Base-by-base conservation (phyloP, 352 stramenopile species). In the Globisporangium carolinianum region DNA sequence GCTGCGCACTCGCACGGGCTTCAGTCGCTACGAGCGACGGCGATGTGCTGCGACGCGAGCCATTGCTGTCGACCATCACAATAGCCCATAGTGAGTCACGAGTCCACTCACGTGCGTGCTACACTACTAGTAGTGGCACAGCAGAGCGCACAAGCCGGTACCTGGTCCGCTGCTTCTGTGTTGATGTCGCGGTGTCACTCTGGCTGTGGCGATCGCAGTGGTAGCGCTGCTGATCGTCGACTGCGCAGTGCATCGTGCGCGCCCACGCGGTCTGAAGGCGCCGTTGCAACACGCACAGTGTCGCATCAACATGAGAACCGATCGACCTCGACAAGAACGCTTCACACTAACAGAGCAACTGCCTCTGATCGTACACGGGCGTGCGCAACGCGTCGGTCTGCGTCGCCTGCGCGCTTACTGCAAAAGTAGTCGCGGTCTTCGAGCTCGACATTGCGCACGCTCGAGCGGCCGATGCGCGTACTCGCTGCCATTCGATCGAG, bases 231-330 rank as follows among this genome's bases (percentile, higher is more conserved):
- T 65, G 58, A 45, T 84, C 67, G 12, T 70, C 60, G 6, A 70
- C 49, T 6, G 76, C 74, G 36, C 75, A 86, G 53, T 87, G 77
- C n/a, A 76, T 60, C 37, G 77, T 55, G 32, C 71, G 65, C 42
- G 67, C 70, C 47, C 66, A 64, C 17, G 58, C 62, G 8, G 67
- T 73, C 78, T 88, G 17, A 59, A 32, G 62, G 14, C 51, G 24
- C 47, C 1, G 50, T 8, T 2, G n/a, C 12, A 5, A 42, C 14
- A 56, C 11, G 15, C 47, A 53, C 8, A 38, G 10, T n/a, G 11
- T 51, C 37, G 50, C 6, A 17, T 11, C 12, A 39, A 39, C 45
- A 66, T 15, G 51, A 42, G 48, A 45, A 12, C 12, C 36, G 55
- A 24, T 24, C 24, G 24, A 24, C 24, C 24, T 24, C 24, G 24